Evolutionary conservation across 495 filamentous ascomycete species (phyloP), one percentile per base, ranked within the genome.

Genomic region (Paragyromitra xinjiangensis): DNA sequence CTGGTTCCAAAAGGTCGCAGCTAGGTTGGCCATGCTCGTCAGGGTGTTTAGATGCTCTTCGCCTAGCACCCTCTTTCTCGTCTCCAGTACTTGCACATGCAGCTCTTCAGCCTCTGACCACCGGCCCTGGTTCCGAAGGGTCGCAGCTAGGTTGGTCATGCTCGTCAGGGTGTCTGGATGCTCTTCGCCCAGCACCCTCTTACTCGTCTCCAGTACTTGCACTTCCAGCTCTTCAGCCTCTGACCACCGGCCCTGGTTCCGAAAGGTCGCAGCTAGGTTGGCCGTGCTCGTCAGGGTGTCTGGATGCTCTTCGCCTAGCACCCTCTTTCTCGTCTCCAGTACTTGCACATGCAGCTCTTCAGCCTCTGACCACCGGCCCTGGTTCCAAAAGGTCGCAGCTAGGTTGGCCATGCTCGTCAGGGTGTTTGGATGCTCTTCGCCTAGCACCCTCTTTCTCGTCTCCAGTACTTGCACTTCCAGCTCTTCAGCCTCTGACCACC

Each of bases 51-150:
- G 62, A 29, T 65, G n/a, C 40, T 50, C 42, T 50, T 45, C 42
- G 62, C 40, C n/a, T 9, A 26, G 7, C 11, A 65, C 19, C 1
- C 40, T 48, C 62, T 65, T 65, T 0, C 4, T 64, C 39, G n/a
- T 26, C 42, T 64, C 62, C 8, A 64, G n/a, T 50, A 64, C 39
- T 29, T 64, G n/a, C n/a, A 56, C 53, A 1, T 9, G 3, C 19
- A 56, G 53, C 53, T 56, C 22, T n/a, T 64, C 62, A 16, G 62
- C 62, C 62, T 64, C 62, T 45, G 62, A 14, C 39, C 34, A 48
- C 62, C 16, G 62, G 22, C 62, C 62, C 42, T 64, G 62, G 62
- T 48, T 50, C 53, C 0, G 6, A 12, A 29, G 29, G 53, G 53
- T 29, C 22, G 8, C 3, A 16, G 37, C 61, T 7, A 64, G 39